phyloP scores from a whole-genome alignment of 1,139 yeast genomes.

The Diutina siamensis region DNA sequence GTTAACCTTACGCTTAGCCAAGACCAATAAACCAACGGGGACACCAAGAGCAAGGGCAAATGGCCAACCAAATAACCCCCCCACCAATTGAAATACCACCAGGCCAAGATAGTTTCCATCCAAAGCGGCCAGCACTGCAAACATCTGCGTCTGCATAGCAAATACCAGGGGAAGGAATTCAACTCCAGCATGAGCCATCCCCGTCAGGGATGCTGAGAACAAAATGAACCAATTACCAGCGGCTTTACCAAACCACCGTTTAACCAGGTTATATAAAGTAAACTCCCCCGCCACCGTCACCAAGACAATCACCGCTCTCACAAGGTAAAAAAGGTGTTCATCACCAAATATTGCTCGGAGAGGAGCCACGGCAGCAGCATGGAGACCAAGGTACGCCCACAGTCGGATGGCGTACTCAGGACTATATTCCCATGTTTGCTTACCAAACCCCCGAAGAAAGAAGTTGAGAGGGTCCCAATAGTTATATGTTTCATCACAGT shows the following conservation, averaged over 20 bases:
- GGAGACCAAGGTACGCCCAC: conserved; percentile 62
- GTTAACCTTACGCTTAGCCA: conserved; percentile 9
- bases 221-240: conserved; percentile 52
- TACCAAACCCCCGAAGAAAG: conserved; percentile 71
- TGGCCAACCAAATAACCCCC: conserved; percentile 89
- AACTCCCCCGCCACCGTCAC: conserved; percentile 45
- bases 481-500: conserved; percentile 70
- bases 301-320: conserved; percentile 45
- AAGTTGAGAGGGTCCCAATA: conserved; percentile 91
- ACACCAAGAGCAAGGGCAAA: conserved; percentile 57
- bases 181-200: conserved; percentile 78
- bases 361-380: conserved; percentile 10
- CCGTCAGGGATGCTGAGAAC: conserved; percentile 38
- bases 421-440: conserved; percentile 95
- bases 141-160: conserved; percentile 58
- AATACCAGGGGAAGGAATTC: conserved; percentile 79
- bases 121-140: conserved; percentile 33
- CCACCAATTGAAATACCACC: conserved; percentile 35
- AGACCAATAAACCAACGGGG: conserved; percentile 33
- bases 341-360: conserved; percentile 12
- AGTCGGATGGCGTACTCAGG: conserved; percentile 84
- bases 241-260: conserved; percentile 19
- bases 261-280: conserved; percentile 33
- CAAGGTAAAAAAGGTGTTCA: conserved; percentile 32
- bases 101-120: conserved; percentile 10